A percentile compares a stretch with the other conserved stretches of the same genome.
Evolutionary conservation across 2,329 filamentous ascomycete species (phyloP).

Genomic region (Fusarium poae): DNA sequence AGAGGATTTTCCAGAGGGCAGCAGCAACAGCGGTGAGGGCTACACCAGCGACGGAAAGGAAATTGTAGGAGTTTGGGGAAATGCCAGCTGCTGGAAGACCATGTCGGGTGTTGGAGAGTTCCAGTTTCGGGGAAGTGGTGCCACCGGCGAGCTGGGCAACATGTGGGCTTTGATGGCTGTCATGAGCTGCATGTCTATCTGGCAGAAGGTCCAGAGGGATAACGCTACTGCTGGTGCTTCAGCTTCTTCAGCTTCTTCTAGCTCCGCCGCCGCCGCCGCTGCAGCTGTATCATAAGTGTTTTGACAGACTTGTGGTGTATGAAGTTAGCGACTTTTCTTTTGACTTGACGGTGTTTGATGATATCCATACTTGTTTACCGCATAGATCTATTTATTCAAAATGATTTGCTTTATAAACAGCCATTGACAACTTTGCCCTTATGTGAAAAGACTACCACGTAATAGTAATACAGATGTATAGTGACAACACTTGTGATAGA

Average conservation of each 20-base stretch:
- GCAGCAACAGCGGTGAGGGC: constrained; percentile 24
- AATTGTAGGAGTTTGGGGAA: constrained; percentile 44
- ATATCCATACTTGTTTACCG: constrained; percentile 8
- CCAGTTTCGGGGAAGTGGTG: constrained; percentile 46
- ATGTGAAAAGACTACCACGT: background rate
- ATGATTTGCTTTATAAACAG: background rate
- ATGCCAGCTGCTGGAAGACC: constrained; percentile 27
- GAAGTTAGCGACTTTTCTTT: constrained; percentile 10
- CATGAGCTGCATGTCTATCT: constrained; percentile 47
- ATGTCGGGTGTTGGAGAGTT: constrained; percentile 44
- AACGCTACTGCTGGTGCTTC: constrained; percentile 15
- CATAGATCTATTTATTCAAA: background rate
- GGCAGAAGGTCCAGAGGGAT: constrained; percentile 32
- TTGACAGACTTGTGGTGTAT: background rate
- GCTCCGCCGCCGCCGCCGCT: background rate
- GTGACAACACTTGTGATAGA: background rate
- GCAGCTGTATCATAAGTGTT: background rate
- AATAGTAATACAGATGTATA: background rate
- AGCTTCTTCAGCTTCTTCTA: constrained; percentile 11
- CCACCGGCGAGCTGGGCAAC: constrained; percentile 45
- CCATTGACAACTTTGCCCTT: background rate
- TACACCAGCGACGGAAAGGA: constrained; percentile 46
- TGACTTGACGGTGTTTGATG: background rate
- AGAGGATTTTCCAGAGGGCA: constrained; percentile 7
- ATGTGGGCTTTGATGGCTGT: constrained; percentile 46